A percentile compares a stretch with the other conserved stretches of the same genome.
Conservation (phyloP, 352 stramenopile species). For the Pilasporangium apinafurcum region DNA sequence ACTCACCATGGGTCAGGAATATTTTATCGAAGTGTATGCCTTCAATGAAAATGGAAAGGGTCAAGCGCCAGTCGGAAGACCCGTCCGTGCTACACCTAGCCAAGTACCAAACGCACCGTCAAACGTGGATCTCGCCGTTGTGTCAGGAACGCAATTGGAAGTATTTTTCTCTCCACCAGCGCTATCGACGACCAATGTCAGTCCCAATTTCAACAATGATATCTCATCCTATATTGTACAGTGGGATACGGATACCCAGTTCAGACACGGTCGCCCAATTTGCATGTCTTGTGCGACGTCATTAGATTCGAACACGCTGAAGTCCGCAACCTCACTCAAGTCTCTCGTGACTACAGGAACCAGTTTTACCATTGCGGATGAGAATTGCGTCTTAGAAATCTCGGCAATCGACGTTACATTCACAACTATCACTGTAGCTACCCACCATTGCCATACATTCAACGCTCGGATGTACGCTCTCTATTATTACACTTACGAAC, state of each 20-base stretch:
- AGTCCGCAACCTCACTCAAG: slow-evolving; percentile 22
- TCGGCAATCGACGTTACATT: slow-evolving; percentile 10
- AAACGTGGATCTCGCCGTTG: slow-evolving; percentile 79
- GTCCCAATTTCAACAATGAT: slow-evolving; percentile 71
- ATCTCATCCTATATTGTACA: slow-evolving; percentile 88
- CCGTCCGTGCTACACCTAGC: slow-evolving; percentile 48
- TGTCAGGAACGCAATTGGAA: slow-evolving; percentile 85
- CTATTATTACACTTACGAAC: slow-evolving; percentile 55
- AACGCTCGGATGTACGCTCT: slow-evolving; percentile 35
- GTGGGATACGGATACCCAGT: slow-evolving; percentile 71
- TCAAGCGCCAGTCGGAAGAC: slow-evolving; percentile 15
- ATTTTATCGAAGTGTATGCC: slow-evolving; percentile 72
- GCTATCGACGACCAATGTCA: slow-evolving; percentile 39
- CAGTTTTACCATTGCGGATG: slow-evolving; percentile 43
- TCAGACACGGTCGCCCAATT: slow-evolving; percentile 54
- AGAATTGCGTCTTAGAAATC: slow-evolving; percentile 43
- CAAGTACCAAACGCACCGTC: slow-evolving; percentile 86
- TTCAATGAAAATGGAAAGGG: slow-evolving; percentile 77
- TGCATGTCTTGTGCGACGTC: slow-evolving; percentile 37
- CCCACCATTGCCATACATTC: slow-evolving; percentile 38
- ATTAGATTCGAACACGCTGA: slow-evolving; percentile 31
- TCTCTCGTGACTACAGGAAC: slow-evolving; percentile 21
- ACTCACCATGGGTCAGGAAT: slow-evolving; percentile 55
- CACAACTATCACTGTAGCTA: slow-evolving; percentile 11
- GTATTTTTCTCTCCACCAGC: slow-evolving; percentile 86